A percentile compares a stretch with the other conserved stretches of the same genome.
Evolutionary conservation across 345 rosid genomes (phyloP).

Genomic region (Brassica rapa): DNA sequence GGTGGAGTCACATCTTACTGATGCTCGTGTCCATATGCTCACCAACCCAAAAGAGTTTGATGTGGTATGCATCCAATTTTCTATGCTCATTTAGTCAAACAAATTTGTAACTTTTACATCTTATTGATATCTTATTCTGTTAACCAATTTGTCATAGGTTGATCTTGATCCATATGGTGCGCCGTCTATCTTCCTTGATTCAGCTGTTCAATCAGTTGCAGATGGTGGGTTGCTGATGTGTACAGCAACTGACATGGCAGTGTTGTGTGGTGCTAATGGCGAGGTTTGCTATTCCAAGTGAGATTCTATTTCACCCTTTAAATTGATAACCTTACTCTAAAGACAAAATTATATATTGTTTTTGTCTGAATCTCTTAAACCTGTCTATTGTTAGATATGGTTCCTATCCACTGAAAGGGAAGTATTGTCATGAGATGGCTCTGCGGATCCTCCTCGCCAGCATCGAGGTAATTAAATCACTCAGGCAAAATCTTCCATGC

Average conservation of each 20-base stretch:
- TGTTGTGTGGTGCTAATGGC: conserved; percentile 95
- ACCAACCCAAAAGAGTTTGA: conserved; percentile 94
- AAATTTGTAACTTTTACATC: too few species aligned
- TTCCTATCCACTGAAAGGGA: conserved; percentile 90
- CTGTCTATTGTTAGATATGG: conserved; percentile 66
- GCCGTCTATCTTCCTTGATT: conserved; percentile 92
- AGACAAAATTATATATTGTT: neutral
- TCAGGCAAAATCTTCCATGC: neutral
- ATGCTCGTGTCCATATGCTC: conserved; percentile 97
- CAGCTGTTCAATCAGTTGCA: conserved; percentile 90
- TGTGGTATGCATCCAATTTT: conserved; percentile 55
- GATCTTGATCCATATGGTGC: conserved; percentile 99
- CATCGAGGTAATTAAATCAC: conserved; percentile 73
- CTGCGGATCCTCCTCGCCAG: conserved; percentile 93
- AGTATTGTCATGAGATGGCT: conserved; percentile 99
- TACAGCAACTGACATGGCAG: conserved; percentile 99
- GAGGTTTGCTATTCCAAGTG: conserved; percentile 99
- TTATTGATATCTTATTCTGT: too few species aligned
- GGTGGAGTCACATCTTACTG: conserved; percentile 92
- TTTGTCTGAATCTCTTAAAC: conserved; percentile 31
- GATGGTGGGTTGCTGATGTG: conserved; percentile 99
- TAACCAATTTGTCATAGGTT: conserved; percentile 49
- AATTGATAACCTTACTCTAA: neutral
- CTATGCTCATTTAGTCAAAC: neutral
- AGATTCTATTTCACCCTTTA: conserved; percentile 29